phyloP scores from a whole-genome alignment of 2,329 filamentous ascomycete genomes.

The Ceratocystis destructans region DNA sequence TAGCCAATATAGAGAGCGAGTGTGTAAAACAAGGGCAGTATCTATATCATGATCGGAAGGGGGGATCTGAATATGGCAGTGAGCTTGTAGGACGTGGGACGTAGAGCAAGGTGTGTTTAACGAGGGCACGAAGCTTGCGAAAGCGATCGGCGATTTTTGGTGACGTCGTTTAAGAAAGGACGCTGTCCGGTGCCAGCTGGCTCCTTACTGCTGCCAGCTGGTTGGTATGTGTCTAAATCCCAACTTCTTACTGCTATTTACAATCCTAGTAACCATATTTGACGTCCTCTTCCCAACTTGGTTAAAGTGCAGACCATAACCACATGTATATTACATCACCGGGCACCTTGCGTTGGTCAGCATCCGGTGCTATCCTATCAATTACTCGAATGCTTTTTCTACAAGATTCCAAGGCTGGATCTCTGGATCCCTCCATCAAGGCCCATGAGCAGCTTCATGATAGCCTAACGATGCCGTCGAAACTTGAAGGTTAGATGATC shows the following conservation, averaged over 20 bases:
- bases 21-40: neutral
- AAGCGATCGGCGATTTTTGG: neutral
- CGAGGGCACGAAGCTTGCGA: neutral
- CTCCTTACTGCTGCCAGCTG: neutral
- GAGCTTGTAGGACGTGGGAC: too few relatives aligned
- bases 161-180: constrained; percentile 10
- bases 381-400: too few relatives aligned
- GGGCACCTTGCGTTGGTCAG: neutral
- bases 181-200: neutral
- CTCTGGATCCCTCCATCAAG: too few relatives aligned
- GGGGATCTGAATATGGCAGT: neutral
- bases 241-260: neutral
- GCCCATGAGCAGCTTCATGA: too few relatives aligned
- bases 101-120: too few relatives aligned
- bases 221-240: neutral
- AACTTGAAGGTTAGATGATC: too few relatives aligned
- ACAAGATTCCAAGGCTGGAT: too few relatives aligned
- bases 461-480: too few relatives aligned
- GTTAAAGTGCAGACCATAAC: constrained; percentile 6
- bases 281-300: constrained; percentile 5
- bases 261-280: neutral
- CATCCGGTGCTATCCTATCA: too few relatives aligned
- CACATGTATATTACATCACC: neutral
- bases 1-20: constrained; percentile 28
- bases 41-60: neutral